A percentile compares a stretch with the other conserved stretches of the same genome.
phyloP scores from a whole-genome alignment of 179 eudicot genomes.

The Nepenthes alata region DNA sequence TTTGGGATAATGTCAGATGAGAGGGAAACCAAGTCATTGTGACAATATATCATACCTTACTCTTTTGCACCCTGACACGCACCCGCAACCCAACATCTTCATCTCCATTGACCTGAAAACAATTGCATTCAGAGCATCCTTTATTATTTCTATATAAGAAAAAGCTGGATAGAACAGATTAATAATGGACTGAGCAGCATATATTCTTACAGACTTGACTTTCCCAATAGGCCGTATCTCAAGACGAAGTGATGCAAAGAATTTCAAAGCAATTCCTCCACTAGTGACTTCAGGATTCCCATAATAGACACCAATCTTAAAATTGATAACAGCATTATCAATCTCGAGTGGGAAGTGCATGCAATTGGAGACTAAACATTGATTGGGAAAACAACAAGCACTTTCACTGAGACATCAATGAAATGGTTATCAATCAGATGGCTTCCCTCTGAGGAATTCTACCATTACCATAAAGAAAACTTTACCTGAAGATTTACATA shows the following conservation, averaged over 20 bases:
- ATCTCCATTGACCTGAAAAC: slow-evolving; percentile 71
- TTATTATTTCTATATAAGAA: not conserved
- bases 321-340: not conserved
- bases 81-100: slow-evolving; percentile 85
- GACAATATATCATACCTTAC: slow-evolving; percentile 43
- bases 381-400: too few relatives aligned
- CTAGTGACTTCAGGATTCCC: too few relatives aligned
- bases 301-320: slow-evolving; percentile 53
- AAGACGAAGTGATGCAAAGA: too few relatives aligned
- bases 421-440: too few relatives aligned
- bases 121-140: not conserved
- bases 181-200: not conserved
- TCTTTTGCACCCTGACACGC: slow-evolving; percentile 97
- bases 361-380: too few relatives aligned
- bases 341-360: not conserved
- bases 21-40: not conserved
- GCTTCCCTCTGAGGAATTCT: too few relatives aligned
- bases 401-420: too few relatives aligned
- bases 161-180: slow-evolving; percentile 1
- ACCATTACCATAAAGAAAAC: too few relatives aligned
- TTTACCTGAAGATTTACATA: too few relatives aligned
- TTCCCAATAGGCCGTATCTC: slow-evolving; percentile 30
- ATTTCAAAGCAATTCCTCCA: too few relatives aligned
- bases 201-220: slow-evolving; percentile 75
- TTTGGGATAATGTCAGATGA: not conserved